Conservation (phyloP, 2,329 filamentous ascomycete genomes). For the Trematosphaeria pertusa region DNA sequence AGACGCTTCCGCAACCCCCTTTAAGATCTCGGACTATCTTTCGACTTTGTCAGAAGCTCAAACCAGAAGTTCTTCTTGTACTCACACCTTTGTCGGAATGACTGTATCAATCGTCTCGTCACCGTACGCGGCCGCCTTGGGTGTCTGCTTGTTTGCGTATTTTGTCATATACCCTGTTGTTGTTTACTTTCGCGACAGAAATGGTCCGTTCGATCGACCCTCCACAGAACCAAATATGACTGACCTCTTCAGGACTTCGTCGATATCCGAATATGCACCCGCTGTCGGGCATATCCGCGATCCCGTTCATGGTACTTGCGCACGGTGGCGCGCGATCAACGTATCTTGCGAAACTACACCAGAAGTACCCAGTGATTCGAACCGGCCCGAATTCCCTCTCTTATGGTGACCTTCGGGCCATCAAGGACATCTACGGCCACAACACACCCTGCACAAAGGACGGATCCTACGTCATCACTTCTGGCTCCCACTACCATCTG, state of each 20-base stretch:
- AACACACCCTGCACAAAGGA: slow-evolving; percentile 60
- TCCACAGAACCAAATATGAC: neutral
- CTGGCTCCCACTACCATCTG: slow-evolving; percentile 60
- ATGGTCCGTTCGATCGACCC: slow-evolving; percentile 38
- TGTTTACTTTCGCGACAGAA: slow-evolving; percentile 55
- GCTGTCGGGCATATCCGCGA: slow-evolving; percentile 55
- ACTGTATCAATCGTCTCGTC: slow-evolving; percentile 19
- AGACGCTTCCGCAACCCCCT: too few species aligned
- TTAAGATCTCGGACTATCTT: too few species aligned
- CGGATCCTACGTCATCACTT: slow-evolving; percentile 53
- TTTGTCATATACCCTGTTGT: slow-evolving; percentile 51
- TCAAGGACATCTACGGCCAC: slow-evolving; percentile 61
- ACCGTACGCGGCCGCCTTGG: slow-evolving; percentile 34
- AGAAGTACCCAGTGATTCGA: slow-evolving; percentile 53
- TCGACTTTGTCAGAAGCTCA: too few species aligned
- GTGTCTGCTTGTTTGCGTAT: slow-evolving; percentile 37
- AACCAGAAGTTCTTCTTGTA: too few species aligned
- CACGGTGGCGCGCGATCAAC: slow-evolving; percentile 53
- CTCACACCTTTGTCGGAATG: too few species aligned
- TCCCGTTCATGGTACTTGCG: slow-evolving; percentile 57
- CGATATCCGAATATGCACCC: slow-evolving; percentile 57
- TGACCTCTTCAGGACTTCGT: slow-evolving; percentile 47
- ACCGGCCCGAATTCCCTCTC: slow-evolving; percentile 41
- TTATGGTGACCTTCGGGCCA: slow-evolving; percentile 42
- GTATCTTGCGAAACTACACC: slow-evolving; percentile 54